Conservation (phyloP, 1,284 basidiomycete species). For the Kwoniella shivajii region DNA sequence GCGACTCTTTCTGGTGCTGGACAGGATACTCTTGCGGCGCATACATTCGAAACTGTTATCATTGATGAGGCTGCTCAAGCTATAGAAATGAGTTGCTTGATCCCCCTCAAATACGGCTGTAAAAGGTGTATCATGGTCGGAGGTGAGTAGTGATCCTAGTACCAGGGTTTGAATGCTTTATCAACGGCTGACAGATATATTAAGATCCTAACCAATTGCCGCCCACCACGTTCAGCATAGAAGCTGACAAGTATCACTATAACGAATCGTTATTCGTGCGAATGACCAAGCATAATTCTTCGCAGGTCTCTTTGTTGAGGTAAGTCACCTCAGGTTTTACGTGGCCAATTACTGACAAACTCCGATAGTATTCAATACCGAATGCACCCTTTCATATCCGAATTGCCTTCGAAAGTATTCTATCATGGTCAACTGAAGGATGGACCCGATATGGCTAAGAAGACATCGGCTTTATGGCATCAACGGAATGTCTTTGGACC, state of each 20-base stretch:
- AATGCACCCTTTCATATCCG: conserved; percentile 97
- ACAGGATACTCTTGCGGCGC: conserved; percentile 78
- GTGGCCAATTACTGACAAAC: neutral
- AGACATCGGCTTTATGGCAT: conserved; percentile 89
- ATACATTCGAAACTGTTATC: conserved; percentile 93
- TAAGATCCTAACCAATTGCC: conserved; percentile 94
- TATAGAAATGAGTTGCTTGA: conserved; percentile 93
- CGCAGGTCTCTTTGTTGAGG: conserved; percentile 89
- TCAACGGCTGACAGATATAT: conserved; percentile 1
- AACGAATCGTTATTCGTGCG: conserved; percentile 92
- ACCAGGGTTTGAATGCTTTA: neutral
- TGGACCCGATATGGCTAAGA: conserved; percentile 82
- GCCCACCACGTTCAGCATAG: conserved; percentile 89
- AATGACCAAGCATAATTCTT: conserved; percentile 74
- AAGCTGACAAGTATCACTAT: conserved; percentile 79
- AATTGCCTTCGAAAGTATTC: conserved; percentile 85
- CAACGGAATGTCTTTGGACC: conserved; percentile 73
- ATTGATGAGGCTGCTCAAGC: conserved; percentile 99
- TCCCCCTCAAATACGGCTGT: conserved; percentile 88
- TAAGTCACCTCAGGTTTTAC: conserved; percentile 44
- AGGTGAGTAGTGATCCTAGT: conserved; percentile 57
- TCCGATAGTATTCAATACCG: conserved; percentile 85
- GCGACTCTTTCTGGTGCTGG: conserved; percentile 90
- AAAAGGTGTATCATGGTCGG: conserved; percentile 92
- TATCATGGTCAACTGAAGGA: conserved; percentile 81